Evolutionary conservation across 116 monocot species (phyloP).

Genomic region (Iris pallida): DNA sequence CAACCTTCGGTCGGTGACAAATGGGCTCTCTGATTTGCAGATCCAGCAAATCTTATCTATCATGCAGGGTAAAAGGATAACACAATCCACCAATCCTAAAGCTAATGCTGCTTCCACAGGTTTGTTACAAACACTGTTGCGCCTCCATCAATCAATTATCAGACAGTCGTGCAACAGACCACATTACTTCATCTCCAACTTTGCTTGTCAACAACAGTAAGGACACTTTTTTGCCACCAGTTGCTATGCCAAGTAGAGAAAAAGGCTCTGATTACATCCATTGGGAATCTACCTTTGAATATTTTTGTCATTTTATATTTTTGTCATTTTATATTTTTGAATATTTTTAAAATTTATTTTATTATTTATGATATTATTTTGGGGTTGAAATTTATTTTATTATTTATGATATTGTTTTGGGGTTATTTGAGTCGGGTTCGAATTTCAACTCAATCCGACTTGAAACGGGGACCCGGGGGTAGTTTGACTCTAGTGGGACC

Average conservation of each 20-base stretch:
- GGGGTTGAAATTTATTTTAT: too few species aligned
- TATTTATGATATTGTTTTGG: too few species aligned
- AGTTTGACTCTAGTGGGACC: too few species aligned
- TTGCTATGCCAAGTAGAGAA: not conserved
- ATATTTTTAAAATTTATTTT: too few species aligned
- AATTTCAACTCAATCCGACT: too few species aligned
- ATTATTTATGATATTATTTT: too few species aligned
- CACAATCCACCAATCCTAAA: not conserved
- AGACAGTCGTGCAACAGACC: not conserved
- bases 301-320: too few species aligned
- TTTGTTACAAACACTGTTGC: not conserved
- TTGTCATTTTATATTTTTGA: too few species aligned
- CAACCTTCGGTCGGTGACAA: not conserved
- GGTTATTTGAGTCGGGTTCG: too few species aligned
- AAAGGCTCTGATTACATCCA: not conserved
- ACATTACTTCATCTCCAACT: not conserved
- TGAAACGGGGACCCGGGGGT: too few species aligned
- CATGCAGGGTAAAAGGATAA: not conserved
- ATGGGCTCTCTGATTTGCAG: not conserved
- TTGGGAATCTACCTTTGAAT: not conserved
- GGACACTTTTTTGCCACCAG: not conserved
- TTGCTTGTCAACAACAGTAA: not conserved
- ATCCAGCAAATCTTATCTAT: not conserved
- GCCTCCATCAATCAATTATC: not conserved
- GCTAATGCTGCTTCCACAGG: not conserved